A percentile compares a stretch with the other conserved stretches of the same genome.
Conservation (phyloP, 179 eudicot genomes). For the Silene noctiflora region DNA sequence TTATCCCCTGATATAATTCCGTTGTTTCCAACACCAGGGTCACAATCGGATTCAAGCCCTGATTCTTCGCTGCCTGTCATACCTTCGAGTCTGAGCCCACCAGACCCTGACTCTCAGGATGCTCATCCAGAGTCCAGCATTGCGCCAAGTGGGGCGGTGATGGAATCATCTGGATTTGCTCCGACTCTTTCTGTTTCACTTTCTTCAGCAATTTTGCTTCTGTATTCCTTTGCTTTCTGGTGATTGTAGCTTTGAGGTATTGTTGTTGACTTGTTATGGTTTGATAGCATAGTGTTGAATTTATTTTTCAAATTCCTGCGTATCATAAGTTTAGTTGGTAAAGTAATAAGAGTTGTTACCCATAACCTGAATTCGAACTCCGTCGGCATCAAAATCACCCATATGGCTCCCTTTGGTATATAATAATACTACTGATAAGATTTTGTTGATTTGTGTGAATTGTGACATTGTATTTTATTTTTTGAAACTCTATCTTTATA, state of each 20-base stretch:
- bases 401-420: conserved; percentile 6
- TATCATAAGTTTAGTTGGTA: neutral
- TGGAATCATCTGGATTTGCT: conserved; percentile 39
- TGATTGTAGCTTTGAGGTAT: conserved; percentile 19
- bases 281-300: neutral
- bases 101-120: conserved; percentile 47
- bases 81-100: conserved; percentile 82
- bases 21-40: conserved; percentile 52
- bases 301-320: neutral
- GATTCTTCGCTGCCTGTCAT: conserved; percentile 59
- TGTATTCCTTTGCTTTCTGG: conserved; percentile 30
- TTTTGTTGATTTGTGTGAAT: conserved; percentile 8
- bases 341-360: too few species aligned
- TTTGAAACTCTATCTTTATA: neutral
- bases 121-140: conserved; percentile 40
- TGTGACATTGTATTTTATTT: neutral
- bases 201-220: conserved; percentile 17
- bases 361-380: too few species aligned
- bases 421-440: conserved; percentile 13
- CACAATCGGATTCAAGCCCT: conserved; percentile 34
- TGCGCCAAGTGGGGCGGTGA: conserved; percentile 43
- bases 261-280: conserved; percentile 7
- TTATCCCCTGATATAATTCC: conserved; percentile 61
- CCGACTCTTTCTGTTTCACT: conserved; percentile 15
- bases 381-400: too few species aligned